Base-by-base conservation (phyloP, 2,329 filamentous ascomycete genomes). In the Xylariales sp. region DNA sequence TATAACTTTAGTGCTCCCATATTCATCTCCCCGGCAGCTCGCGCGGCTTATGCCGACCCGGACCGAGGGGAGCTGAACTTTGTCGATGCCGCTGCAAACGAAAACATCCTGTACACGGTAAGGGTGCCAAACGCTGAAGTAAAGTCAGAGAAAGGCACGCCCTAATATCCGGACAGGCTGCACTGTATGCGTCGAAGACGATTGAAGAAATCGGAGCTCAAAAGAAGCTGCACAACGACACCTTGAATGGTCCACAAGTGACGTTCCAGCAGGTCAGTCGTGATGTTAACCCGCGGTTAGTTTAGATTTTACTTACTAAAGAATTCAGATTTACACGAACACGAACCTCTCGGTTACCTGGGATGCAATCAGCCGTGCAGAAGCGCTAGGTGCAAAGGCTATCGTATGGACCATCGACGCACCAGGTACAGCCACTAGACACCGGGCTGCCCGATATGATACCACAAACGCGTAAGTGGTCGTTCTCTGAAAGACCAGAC, bases 1-100 rank as follows among this genome's bases (percentile, higher is more conserved):
- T 50, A 68, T 51, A 66, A 68, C 50, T 64, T 67, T 45, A 62
- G 59, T 1, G 62, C 60, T 1, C 66, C 67, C 0, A 64, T 70
- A 55, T 70, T 70, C 51, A 69, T 70, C 42, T 56, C 58, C 9
- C 67, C 67, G 1, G 60, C 59, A 5, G 59, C 64, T 28, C 57
- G 60, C 20, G 65, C 57, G 15, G 62, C 54, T 9, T 65, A 64
- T 37, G 66, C 58, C 1, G 52, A 68, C 0, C n/a, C n/a, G n/a
- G 53, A 31, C 3, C 43, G 61, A 5, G 65, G 48, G 18, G 68
- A 71, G 51, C 44, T 60, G 16, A 66, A 65, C 19, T 54, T 72
- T 12, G 61, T 65, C 10, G 58, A 66, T 48, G 64, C 61, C 29
- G 65, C 68, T 6, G 65, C 56, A 5, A 52, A 53, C 4, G 63